Evolutionary conservation across 1,139 yeast species (phyloP).

Genomic region (Spencermartinsiella ligniputridi): DNA sequence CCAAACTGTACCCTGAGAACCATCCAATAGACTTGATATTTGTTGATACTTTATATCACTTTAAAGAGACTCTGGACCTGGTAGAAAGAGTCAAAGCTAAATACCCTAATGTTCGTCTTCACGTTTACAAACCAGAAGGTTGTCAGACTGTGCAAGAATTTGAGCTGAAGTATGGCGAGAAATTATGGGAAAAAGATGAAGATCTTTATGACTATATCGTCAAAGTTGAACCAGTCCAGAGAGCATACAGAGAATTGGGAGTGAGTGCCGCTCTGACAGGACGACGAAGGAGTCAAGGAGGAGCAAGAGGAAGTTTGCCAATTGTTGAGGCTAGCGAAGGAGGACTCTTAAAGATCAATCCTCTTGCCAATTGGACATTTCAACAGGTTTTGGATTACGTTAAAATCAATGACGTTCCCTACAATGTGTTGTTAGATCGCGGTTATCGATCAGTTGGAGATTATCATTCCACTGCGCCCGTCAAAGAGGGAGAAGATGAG

Average conservation of each 20-base stretch:
- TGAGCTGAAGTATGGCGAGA: constrained; percentile 61
- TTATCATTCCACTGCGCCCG: constrained; percentile 92
- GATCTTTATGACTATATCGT: constrained; percentile 77
- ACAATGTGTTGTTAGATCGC: constrained; percentile 73
- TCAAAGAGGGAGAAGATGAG: constrained; percentile 88
- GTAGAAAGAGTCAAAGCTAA: constrained; percentile 52
- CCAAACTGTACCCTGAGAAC: constrained; percentile 42
- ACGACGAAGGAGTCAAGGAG: constrained; percentile 87
- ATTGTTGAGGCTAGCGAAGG: constrained; percentile 73
- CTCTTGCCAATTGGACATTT: constrained; percentile 82
- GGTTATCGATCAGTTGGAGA: constrained; percentile 95
- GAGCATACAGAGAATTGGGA: constrained; percentile 69
- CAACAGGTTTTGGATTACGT: constrained; percentile 65
- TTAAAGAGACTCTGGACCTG: constrained; percentile 84
- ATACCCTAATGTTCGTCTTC: constrained; percentile 53
- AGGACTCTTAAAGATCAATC: constrained; percentile 79
- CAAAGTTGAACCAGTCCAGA: constrained; percentile 87
- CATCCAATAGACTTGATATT: constrained; percentile 72
- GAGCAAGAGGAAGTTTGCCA: constrained; percentile 66
- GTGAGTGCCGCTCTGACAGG: constrained; percentile 90
- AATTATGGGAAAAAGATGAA: constrained; percentile 82
- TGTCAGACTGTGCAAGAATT: constrained; percentile 61
- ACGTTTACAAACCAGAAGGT: constrained; percentile 62
- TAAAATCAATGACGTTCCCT: constrained; percentile 69
- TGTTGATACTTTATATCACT: constrained; percentile 87